A percentile compares a stretch with the other conserved stretches of the same genome.
Evolutionary conservation across 169 alveolate genomes (phyloP).

Genomic region (Besnoitia besnoiti): DNA sequence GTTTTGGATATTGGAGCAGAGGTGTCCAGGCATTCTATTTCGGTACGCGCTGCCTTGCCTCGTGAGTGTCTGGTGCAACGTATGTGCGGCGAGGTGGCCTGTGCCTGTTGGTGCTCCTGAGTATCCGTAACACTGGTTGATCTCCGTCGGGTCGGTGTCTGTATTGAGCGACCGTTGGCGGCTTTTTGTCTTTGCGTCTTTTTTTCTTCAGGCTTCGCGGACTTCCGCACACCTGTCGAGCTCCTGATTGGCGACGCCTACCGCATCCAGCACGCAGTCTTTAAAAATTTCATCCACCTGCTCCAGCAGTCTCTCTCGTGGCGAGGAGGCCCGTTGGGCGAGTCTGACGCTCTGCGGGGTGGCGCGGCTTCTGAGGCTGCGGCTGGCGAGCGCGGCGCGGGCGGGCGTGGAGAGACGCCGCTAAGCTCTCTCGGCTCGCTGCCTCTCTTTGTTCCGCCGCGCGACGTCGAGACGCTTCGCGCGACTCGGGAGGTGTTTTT

Average conservation of each 20-base stretch:
- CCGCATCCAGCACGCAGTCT: slow-evolving; percentile 23
- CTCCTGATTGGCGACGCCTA: background rate
- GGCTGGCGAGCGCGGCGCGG: background rate
- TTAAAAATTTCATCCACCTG: background rate
- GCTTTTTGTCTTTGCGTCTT: background rate
- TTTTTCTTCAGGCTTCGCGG: background rate
- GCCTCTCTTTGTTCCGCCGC: slow-evolving; percentile 8
- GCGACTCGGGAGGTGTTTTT: slow-evolving; percentile 12
- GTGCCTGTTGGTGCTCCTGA: too few relatives aligned
- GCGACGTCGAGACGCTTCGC: background rate
- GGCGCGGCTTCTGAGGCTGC: too few relatives aligned
- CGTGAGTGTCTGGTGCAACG: too few relatives aligned
- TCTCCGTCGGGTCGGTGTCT: too few relatives aligned
- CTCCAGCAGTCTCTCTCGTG: background rate
- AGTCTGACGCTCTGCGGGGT: too few relatives aligned
- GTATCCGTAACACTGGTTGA: too few relatives aligned
- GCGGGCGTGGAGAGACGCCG: background rate
- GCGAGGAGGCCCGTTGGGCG: too few relatives aligned
- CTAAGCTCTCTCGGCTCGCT: background rate
- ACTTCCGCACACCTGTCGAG: slow-evolving; percentile 3
- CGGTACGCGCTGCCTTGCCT: too few relatives aligned
- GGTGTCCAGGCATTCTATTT: too few relatives aligned
- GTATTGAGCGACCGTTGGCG: too few relatives aligned
- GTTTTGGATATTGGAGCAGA: too few relatives aligned
- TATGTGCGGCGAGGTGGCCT: too few relatives aligned